These are phyloP conservation scores for Trichoderma semiorbis DNA, from an alignment of 2,329 filamentous ascomycete genomes.

Conservation along the genomic window DNA sequence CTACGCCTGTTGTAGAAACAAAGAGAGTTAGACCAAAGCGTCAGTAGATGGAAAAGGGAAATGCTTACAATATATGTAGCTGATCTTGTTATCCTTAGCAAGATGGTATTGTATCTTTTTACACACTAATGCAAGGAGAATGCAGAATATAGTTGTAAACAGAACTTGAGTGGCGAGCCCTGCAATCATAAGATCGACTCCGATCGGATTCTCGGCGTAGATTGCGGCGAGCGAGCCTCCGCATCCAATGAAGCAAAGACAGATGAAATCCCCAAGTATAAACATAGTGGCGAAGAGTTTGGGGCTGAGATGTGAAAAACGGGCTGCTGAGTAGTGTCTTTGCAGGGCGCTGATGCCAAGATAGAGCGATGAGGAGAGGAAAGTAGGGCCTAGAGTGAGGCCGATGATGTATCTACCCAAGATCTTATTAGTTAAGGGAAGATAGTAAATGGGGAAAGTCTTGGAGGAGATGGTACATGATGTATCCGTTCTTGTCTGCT, in stretches of 20 bases:
- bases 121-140: background rate
- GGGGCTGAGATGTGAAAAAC: background rate
- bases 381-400: constrained; percentile 8
- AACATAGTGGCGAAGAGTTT: background rate
- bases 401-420: constrained; percentile 11
- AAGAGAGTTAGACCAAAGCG: background rate
- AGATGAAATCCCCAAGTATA: background rate
- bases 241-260: background rate
- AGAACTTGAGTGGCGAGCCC: background rate
- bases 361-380: background rate
- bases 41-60: background rate
- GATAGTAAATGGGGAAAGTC: background rate
- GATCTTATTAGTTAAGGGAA: background rate
- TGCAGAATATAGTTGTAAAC: background rate
- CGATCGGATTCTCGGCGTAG: background rate
- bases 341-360: background rate
- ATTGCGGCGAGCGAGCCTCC: constrained; percentile 1
- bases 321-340: background rate
- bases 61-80: background rate
- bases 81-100: background rate
- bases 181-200: constrained; percentile 7
- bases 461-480: background rate
- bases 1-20: background rate
- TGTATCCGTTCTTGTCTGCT: constrained; percentile 9
- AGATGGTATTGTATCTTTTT: background rate